Percentiles rank a stretch among this genome's conserved stretches.
These are phyloP conservation scores for Backusella australiensis DNA, from an alignment of 192 early-diverging fungal genomes.

Conservation along the genomic window DNA sequence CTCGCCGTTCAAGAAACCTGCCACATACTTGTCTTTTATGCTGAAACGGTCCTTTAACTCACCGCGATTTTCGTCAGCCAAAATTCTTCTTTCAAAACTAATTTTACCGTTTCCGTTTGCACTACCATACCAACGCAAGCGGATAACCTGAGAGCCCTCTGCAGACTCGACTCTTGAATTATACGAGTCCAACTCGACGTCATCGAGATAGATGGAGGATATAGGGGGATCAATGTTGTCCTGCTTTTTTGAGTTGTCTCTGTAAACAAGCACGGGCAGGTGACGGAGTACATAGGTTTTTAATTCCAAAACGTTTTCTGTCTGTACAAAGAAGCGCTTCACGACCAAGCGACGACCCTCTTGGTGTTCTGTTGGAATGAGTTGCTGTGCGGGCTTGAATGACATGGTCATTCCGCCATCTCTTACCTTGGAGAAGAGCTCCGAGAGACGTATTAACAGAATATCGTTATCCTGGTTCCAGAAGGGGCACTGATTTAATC, in stretches of 20 bases:
- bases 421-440: constrained; percentile 71
- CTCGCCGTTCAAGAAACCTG: constrained; percentile 78
- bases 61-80: constrained; percentile 82
- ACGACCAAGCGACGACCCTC: constrained; percentile 18
- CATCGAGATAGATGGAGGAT: constrained; percentile 93
- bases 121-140: constrained; percentile 90
- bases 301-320: constrained; percentile 92
- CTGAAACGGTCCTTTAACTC: constrained; percentile 91
- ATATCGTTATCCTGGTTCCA: constrained; percentile 85
- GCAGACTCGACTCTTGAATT: constrained; percentile 81
- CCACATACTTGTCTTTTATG: constrained; percentile 92
- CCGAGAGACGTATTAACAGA: constrained; percentile 81
- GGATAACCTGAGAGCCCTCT: constrained; percentile 87
- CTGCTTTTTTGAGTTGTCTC: constrained; percentile 59
- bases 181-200: constrained; percentile 85
- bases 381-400: constrained; percentile 15
- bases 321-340: constrained; percentile 87
- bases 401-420: constrained; percentile 43
- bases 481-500: constrained; percentile 82
- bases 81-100: constrained; percentile 62
- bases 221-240: constrained; percentile 81
- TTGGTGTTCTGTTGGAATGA: neutral
- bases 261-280: constrained; percentile 88
- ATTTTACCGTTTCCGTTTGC: constrained; percentile 28
- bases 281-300: constrained; percentile 89